phyloP scores from a whole-genome alignment of 345 rosid genomes.

The Garcia nutans region DNA sequence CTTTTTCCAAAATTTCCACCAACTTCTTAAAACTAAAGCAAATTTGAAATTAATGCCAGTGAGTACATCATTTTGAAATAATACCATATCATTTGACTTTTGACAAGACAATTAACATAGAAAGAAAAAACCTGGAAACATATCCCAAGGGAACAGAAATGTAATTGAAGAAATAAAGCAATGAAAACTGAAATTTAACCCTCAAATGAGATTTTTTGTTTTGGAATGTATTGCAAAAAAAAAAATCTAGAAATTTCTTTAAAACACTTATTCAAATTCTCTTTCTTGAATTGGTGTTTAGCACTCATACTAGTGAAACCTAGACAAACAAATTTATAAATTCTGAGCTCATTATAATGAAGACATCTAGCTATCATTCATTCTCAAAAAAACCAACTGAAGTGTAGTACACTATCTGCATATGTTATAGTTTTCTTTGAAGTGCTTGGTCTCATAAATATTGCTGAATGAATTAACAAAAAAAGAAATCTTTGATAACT shows the following conservation, averaged over 20 bases:
- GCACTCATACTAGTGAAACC: not conserved
- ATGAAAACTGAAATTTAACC: not conserved
- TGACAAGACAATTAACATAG: not conserved
- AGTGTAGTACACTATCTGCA: not conserved
- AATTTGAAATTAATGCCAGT: not conserved
- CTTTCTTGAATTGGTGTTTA: not conserved
- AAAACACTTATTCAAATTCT: not conserved
- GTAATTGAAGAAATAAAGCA: not conserved
- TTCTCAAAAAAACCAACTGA: not conserved
- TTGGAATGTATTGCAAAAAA: not conserved
- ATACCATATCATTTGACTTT: slow-evolving; percentile 3
- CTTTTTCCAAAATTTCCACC: slow-evolving; percentile 56
- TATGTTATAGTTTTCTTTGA: not conserved
- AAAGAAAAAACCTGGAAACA: slow-evolving; percentile 8
- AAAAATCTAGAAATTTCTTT: not conserved
- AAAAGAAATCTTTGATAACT: not conserved
- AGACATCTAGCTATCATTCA: not conserved
- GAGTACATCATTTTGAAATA: not conserved
- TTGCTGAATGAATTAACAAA: not conserved
- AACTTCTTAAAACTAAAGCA: slow-evolving; percentile 71
- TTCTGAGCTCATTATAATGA: not conserved
- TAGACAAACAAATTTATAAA: no score
- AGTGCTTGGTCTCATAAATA: not conserved
- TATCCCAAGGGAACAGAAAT: not conserved
- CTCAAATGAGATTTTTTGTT: not conserved